Percentiles rank a stretch among this genome's conserved stretches.
Conservation (phyloP, 2,329 filamentous ascomycete genomes). For the Pyricularia pennisetigena region DNA sequence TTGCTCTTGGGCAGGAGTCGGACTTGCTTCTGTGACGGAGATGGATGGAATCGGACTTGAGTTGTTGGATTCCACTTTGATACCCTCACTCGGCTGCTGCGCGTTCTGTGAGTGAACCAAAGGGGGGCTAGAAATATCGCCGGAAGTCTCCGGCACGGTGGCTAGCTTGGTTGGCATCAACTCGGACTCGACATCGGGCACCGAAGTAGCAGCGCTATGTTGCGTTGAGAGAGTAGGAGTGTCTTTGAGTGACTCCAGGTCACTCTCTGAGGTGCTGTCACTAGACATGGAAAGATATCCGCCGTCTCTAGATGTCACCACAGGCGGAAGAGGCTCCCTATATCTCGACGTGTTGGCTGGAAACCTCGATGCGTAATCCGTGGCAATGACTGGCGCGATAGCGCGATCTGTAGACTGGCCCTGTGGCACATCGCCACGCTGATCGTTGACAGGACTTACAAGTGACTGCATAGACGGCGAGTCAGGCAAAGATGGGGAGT, state of each 20-base stretch:
- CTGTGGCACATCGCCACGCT: slow-evolving; percentile 16
- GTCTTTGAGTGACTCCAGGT: slow-evolving; percentile 19
- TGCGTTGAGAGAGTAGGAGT: slow-evolving; percentile 12
- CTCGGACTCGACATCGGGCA: slow-evolving; percentile 8
- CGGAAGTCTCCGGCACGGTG: background rate
- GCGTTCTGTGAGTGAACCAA: background rate
- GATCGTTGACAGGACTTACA: slow-evolving; percentile 18
- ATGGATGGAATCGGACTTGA: slow-evolving; percentile 29
- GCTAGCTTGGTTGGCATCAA: slow-evolving; percentile 2
- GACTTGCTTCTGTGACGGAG: slow-evolving; percentile 28
- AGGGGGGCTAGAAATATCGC: background rate
- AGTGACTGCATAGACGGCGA: slow-evolving; percentile 17
- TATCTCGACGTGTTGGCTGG: slow-evolving; percentile 46
- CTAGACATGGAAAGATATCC: slow-evolving; percentile 42
- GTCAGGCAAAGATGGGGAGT: slow-evolving; percentile 15
- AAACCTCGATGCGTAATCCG: slow-evolving; percentile 43
- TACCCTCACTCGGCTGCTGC: background rate
- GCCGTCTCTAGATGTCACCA: slow-evolving; percentile 61
- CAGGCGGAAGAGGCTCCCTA: slow-evolving; percentile 57
- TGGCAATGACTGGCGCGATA: slow-evolving; percentile 43
- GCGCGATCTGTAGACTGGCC: slow-evolving; percentile 50
- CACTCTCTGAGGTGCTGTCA: slow-evolving; percentile 38
- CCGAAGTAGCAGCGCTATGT: slow-evolving; percentile 9
- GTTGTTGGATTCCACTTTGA: background rate
- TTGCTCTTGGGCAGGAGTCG: slow-evolving; percentile 15